Percentiles rank a stretch among this genome's conserved stretches.
These are phyloP conservation scores for Buxus sempervirens DNA, from an alignment of 164 flowering plant genomes.

Conservation along the genomic window DNA sequence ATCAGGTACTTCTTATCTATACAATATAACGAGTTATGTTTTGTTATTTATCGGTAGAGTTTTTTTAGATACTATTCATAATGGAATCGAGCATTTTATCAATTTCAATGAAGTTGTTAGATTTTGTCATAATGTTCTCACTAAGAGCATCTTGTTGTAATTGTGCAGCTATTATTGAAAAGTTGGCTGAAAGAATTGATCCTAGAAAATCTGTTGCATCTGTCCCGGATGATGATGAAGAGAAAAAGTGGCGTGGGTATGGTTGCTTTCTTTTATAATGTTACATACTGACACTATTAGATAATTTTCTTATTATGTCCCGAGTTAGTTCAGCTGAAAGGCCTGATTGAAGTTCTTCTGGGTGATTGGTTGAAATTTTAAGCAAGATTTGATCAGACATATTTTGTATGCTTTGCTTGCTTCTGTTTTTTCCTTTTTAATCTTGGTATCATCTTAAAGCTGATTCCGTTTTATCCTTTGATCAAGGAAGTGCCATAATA, in stretches of 20 bases:
- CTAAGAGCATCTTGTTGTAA: background rate
- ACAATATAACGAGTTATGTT: background rate
- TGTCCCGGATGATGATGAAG: conserved; percentile 40
- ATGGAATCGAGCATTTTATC: background rate
- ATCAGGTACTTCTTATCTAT: conserved; percentile 39
- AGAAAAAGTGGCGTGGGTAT: conserved; percentile 66
- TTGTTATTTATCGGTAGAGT: background rate
- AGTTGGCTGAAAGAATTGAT: conserved; percentile 33
- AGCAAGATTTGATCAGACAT: background rate
- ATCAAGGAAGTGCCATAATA: background rate
- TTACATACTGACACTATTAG: background rate
- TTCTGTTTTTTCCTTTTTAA: background rate
- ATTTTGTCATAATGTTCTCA: background rate
- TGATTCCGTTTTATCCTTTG: too few species aligned
- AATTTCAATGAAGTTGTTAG: background rate
- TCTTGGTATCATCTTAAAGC: background rate
- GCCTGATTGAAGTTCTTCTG: background rate
- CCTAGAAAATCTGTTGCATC: conserved; percentile 16
- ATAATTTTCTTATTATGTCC: background rate
- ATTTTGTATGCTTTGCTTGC: background rate
- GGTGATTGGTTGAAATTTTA: background rate
- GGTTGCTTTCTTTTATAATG: background rate
- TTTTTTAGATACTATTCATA: background rate
- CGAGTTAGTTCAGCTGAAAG: background rate
- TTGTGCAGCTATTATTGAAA: conserved; percentile 51